A percentile compares a stretch with the other conserved stretches of the same genome.
phyloP scores from a whole-genome alignment of 2,329 filamentous ascomycete genomes.

The Cytospora piceicola region DNA sequence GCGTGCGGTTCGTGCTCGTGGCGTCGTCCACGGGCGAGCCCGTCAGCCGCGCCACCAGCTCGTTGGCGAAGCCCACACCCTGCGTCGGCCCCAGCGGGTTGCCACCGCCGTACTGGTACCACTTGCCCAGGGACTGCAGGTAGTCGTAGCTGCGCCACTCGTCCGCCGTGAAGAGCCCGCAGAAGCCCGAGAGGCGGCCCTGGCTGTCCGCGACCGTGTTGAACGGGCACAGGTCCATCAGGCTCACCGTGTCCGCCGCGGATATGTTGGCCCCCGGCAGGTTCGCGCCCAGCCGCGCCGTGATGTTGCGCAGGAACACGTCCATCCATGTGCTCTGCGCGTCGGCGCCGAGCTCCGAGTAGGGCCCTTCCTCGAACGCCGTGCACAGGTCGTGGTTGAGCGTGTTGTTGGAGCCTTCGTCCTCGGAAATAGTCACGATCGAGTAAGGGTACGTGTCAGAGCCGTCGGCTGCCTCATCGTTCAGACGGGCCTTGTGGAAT shows the following conservation, averaged over 20 bases:
- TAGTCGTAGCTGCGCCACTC: conserved; percentile 86
- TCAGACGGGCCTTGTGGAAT: conserved; percentile 62
- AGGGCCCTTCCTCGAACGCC: conserved; percentile 66
- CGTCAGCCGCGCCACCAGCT: conserved; percentile 82
- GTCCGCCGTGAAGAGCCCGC: conserved; percentile 68
- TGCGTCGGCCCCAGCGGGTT: conserved; percentile 81
- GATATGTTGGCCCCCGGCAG: conserved; percentile 71
- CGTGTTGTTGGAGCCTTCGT: conserved; percentile 73
- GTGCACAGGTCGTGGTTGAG: conserved; percentile 75
- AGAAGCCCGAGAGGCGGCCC: conserved; percentile 69
- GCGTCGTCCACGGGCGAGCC: conserved; percentile 68
- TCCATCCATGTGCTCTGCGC: conserved; percentile 63
- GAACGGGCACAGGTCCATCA: conserved; percentile 93
- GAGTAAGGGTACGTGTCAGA: conserved; percentile 52
- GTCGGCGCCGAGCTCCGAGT: conserved; percentile 50
- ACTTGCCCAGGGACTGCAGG: conserved; percentile 78
- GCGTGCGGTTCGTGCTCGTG: conserved; percentile 77
- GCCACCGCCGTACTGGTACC: conserved; percentile 78
- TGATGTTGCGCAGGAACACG: conserved; percentile 69
- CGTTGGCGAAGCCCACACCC: conserved; percentile 85
- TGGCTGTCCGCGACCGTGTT: conserved; percentile 68
- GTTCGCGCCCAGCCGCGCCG: conserved; percentile 68
- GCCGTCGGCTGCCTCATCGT: conserved; percentile 43
- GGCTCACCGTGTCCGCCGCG: conserved; percentile 62
- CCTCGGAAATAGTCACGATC: conserved; percentile 74